Evolutionary conservation across 257 asterid genomes (phyloP).

Genomic region (Solanum ossicruentum): DNA sequence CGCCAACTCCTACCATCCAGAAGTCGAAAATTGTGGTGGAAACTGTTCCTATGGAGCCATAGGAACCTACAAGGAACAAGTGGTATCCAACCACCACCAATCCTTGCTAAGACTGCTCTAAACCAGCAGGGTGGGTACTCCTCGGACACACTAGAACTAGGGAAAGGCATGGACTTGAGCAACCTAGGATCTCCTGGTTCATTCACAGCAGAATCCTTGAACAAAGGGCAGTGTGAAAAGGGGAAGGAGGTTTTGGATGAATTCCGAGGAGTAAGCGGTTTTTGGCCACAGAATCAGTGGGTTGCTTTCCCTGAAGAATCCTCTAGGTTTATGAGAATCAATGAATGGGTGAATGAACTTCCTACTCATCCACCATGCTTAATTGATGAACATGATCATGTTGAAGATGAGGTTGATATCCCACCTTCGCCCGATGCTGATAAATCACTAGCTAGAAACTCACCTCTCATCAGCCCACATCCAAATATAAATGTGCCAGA

Average conservation of each 20-base stretch:
- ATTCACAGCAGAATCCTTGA: conserved; percentile 9
- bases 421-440: conserved; percentile 23
- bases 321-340: conserved; percentile 34
- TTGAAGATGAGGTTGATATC: conserved; percentile 18
- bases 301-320: conserved; percentile 56
- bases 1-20: conserved; percentile 69
- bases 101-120: conserved; percentile 11
- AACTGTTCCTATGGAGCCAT: conserved; percentile 72
- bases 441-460: conserved; percentile 10
- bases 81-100: conserved; percentile 10
- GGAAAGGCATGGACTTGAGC: conserved; percentile 10
- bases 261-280: conserved; percentile 35
- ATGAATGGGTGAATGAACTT: conserved; percentile 55
- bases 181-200: conserved; percentile 28
- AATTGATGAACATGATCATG: conserved; percentile 15
- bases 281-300: conserved; percentile 86
- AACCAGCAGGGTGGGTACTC: conserved; percentile 67
- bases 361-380: conserved; percentile 24
- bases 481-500: conserved; percentile 20
- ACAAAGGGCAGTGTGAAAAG: conserved; percentile 5
- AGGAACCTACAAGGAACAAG: conserved; percentile 33
- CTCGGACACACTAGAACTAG: conserved; percentile 60
- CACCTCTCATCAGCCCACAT: conserved; percentile 8
- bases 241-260: conserved; percentile 33
- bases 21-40: conserved; percentile 70